Evolutionary conservation across 1,284 basidiomycete species (phyloP), one percentile per base, ranked within the genome.

Genomic region (Hymenochaete sp.): DNA sequence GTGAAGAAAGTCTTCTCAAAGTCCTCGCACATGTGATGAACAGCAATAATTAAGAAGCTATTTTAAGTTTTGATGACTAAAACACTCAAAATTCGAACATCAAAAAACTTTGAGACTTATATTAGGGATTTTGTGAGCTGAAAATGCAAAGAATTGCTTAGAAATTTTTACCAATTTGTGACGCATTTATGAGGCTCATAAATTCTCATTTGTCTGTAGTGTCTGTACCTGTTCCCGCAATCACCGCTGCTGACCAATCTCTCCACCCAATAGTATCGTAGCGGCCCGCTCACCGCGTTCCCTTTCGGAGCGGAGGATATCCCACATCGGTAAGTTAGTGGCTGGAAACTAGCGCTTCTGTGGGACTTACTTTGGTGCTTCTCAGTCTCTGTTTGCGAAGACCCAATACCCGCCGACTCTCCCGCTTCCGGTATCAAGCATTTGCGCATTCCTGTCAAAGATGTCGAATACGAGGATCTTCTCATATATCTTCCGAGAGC

Each of bases 391-490:
- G 80, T 85, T 36, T 85, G 83, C 55, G 62, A 65, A 43, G 84
- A 86, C 50, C 70, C 70, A 4, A 83, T 86, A 41, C 83, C 84
- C 28, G 79, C 82, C 39, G 82, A 87, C 53, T 62, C 75, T 22
- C 80, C 82, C 14, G 75, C 79, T 54, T 84, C 82, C 52, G 83
- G 83, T 29, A 72, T 82, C 44, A 61, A 61, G 37, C 83, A 87
- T 58, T 65, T 80, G 62, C 79, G 83, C 45, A 79, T 87, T 54
- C 67, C 75, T 40, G 72, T 88, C 35, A 79, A 85, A 56, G 89
- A 93, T 61, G 76, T 86, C 53, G 85, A 88, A 58, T 83, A 88
- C 55, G 88, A 82, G 52, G 81, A 90, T 59, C 74, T 93, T 43
- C 69, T 90, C 45, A 82, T 87, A 36, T 73, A 84, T 58, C 69